Evolutionary conservation across 495 filamentous ascomycete genomes (phyloP).

Genomic region (Extremus antarcticus): DNA sequence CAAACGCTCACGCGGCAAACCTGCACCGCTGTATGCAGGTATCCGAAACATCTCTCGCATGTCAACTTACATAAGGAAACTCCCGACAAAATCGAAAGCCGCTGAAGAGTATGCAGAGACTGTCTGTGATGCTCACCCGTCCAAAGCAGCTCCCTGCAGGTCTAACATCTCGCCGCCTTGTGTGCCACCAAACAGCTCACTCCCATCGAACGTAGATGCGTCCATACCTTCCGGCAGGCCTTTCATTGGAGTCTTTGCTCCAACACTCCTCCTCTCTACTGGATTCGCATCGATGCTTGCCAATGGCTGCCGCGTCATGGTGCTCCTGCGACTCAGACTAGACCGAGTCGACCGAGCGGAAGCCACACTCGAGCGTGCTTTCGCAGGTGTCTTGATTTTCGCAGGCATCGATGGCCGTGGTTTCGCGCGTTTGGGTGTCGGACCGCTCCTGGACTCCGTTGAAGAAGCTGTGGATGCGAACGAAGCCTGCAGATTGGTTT

Average conservation of each 20-base stretch:
- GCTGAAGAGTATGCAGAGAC: too few relatives aligned
- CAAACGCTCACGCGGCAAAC: too few relatives aligned
- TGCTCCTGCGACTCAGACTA: background rate
- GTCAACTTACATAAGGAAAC: too few relatives aligned
- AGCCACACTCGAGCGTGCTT: slow-evolving; percentile 3
- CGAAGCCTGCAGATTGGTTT: slow-evolving; percentile 9
- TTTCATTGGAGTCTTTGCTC: slow-evolving; percentile 2
- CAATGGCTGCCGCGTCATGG: slow-evolving; percentile 5
- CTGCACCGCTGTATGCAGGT: too few relatives aligned
- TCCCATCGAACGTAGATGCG: slow-evolving; percentile 6
- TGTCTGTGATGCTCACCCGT: background rate
- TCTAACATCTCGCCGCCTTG: slow-evolving; percentile 2
- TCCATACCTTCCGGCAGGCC: background rate
- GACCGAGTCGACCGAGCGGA: background rate
- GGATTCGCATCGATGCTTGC: background rate
- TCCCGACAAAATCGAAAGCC: too few relatives aligned
- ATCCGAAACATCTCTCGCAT: too few relatives aligned
- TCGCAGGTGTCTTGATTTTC: background rate
- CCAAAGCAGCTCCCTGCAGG: background rate
- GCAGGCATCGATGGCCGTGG: slow-evolving; percentile 13
- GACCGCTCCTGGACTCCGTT: slow-evolving; percentile 18
- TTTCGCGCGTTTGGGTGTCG: slow-evolving; percentile 27
- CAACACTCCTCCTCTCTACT: background rate
- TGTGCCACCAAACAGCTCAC: slow-evolving; percentile 6
- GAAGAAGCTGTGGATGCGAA: slow-evolving; percentile 23